phyloP scores from a whole-genome alignment of 1,139 yeast genomes.

The Protomyces arabidopsidicola region DNA sequence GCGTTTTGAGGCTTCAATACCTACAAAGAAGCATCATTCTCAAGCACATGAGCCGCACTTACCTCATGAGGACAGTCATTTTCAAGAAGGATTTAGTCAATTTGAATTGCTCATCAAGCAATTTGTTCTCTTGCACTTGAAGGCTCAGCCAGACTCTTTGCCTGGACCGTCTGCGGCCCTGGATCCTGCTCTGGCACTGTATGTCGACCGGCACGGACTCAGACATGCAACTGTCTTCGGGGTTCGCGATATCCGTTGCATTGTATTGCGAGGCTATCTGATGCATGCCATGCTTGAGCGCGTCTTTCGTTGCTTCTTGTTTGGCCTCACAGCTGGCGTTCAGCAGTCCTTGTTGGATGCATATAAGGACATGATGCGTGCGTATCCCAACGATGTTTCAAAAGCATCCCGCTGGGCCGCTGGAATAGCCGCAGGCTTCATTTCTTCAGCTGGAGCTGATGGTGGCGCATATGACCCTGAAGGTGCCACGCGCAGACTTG shows the following conservation, averaged over 20 bases:
- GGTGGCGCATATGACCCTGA: background rate
- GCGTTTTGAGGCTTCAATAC: background rate
- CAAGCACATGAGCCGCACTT: background rate
- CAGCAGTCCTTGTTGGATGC: constrained; percentile 6
- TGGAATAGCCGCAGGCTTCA: constrained; percentile 1
- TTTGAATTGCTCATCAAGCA: constrained; percentile 6
- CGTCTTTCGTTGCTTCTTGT: constrained; percentile 17
- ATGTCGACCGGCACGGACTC: constrained; percentile 6
- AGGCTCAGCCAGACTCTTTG: constrained; percentile 8
- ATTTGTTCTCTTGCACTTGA: constrained; percentile 2
- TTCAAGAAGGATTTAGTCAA: constrained; percentile 3
- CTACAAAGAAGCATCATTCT: background rate
- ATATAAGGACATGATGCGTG: constrained; percentile 6
- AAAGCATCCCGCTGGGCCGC: constrained; percentile 16
- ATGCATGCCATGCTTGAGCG: constrained; percentile 21
- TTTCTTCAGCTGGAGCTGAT: background rate
- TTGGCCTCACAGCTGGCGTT: constrained; percentile 4
- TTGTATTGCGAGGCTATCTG: constrained; percentile 20
- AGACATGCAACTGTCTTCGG: constrained; percentile 13
- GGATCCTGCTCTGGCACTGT: constrained; percentile 2
- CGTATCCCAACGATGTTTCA: constrained; percentile 4
- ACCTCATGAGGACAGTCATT: constrained; percentile 14
- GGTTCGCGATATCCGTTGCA: constrained; percentile 22
- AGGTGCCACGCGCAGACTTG: background rate
- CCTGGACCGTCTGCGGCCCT: background rate